Conservation (phyloP, 2,329 filamentous ascomycete species). For the Microsporum ferrugineum region DNA sequence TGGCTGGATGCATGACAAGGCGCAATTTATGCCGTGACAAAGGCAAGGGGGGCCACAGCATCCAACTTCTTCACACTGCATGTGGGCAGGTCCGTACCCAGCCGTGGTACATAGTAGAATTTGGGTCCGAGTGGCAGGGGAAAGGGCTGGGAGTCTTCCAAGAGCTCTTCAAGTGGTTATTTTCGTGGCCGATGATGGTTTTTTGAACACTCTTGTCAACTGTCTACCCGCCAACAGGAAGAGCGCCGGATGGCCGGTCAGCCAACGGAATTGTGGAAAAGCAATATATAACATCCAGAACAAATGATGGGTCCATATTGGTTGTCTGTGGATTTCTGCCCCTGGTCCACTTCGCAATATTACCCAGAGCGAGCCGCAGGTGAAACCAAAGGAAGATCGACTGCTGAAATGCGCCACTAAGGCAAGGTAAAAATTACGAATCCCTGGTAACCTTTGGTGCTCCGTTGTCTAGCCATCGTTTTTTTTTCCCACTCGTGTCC, state of each 20-base stretch:
- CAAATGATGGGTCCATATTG: neutral
- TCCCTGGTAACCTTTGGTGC: neutral
- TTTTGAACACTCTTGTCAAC: neutral
- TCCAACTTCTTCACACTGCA: neutral
- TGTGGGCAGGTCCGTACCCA: neutral
- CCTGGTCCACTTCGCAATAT: slow-evolving; percentile 3
- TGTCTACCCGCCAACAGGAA: neutral
- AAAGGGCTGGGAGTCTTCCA: neutral
- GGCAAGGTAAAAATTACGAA: neutral
- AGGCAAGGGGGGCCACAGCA: neutral
- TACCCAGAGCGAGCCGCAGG: neutral
- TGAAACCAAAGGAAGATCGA: neutral
- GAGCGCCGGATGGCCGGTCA: neutral
- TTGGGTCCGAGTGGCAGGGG: no score
- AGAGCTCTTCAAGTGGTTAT: neutral
- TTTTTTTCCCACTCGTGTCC: neutral
- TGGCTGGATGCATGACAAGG: neutral
- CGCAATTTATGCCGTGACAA: neutral
- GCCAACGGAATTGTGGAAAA: neutral
- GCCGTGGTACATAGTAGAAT: neutral
- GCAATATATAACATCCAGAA: neutral
- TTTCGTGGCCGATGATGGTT: neutral
- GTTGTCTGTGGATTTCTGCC: neutral
- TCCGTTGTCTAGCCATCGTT: neutral
- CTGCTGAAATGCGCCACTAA: neutral